Conservation (phyloP, 1,139 yeast species). For the Geotrichum aggregatum region DNA sequence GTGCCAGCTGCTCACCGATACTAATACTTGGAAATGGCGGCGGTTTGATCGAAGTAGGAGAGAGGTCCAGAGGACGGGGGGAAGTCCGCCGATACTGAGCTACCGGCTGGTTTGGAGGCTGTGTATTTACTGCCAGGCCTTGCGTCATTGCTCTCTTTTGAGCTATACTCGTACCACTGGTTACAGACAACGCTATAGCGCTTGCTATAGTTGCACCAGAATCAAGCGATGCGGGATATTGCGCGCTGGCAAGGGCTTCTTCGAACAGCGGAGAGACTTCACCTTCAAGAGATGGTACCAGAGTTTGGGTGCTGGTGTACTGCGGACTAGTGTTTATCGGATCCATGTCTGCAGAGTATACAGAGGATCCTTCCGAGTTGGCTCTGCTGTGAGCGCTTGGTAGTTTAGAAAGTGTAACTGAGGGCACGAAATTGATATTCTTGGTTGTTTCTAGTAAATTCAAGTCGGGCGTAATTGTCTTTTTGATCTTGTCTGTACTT, state of each 20-base stretch:
- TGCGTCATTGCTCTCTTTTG: neutral
- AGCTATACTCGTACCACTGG: too few relatives aligned
- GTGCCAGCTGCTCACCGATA: neutral
- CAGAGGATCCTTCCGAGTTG: slow-evolving; percentile 10
- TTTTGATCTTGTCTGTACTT: neutral
- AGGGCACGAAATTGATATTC: too few relatives aligned
- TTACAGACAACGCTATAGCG: too few relatives aligned
- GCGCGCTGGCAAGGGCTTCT: neutral
- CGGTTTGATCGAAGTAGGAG: slow-evolving; percentile 5
- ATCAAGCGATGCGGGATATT: neutral
- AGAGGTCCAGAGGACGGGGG: slow-evolving; percentile 7
- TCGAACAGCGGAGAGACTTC: neutral
- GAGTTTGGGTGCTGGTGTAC: slow-evolving; percentile 8
- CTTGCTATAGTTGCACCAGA: neutral
- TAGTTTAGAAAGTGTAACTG: neutral
- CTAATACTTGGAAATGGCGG: neutral
- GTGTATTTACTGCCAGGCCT: neutral
- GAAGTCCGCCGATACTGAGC: neutral
- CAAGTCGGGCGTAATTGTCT: too few relatives aligned
- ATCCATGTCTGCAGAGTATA: slow-evolving; percentile 13
- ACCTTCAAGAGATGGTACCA: slow-evolving; percentile 15
- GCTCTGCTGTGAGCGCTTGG: neutral
- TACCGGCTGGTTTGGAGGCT: neutral
- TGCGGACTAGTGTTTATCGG: slow-evolving; percentile 11
- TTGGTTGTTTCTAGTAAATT: too few relatives aligned